Conservation (phyloP, 1,139 yeast species). For the Debaryomyces sp. region DNA sequence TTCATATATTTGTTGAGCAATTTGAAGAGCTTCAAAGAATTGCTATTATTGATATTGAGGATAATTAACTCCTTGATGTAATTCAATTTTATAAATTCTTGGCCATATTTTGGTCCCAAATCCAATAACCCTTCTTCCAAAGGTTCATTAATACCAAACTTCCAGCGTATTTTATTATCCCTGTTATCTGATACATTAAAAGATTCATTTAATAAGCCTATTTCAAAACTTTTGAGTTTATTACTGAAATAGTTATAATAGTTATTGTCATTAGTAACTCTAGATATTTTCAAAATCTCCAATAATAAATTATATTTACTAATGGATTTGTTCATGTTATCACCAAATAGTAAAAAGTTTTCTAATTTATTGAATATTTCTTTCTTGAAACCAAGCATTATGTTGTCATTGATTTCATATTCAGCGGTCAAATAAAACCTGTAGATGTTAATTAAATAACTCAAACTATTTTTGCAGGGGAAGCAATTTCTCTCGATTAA, state of each 20-base stretch:
- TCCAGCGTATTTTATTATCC: conserved; percentile 52
- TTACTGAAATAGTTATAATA: conserved; percentile 31
- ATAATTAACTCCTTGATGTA: conserved; percentile 30
- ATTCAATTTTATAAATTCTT: conserved; percentile 23
- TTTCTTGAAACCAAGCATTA: conserved; percentile 53
- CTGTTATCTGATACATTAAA: conserved; percentile 39
- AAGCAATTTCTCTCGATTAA: conserved; percentile 48
- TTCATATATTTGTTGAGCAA: conserved; percentile 29
- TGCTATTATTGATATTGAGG: conserved; percentile 18
- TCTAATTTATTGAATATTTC: conserved; percentile 62
- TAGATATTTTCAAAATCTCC: conserved; percentile 37
- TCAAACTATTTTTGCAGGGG: conserved; percentile 31
- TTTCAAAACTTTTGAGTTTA: conserved; percentile 12
- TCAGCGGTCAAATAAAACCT: conserved; percentile 55
- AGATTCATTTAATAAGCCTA: conserved; percentile 13
- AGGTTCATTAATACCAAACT: conserved; percentile 31
- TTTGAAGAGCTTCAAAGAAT: conserved; percentile 21
- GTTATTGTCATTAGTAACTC: conserved; percentile 37
- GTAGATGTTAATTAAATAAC: conserved; percentile 32
- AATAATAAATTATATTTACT: conserved; percentile 36
- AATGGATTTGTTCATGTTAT: conserved; percentile 41
- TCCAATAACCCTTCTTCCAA: not conserved
- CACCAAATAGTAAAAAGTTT: conserved; percentile 58
- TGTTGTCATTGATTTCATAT: conserved; percentile 50
- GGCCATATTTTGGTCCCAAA: conserved; percentile 1